Evolutionary conservation across 495 filamentous ascomycete genomes (phyloP).

Genomic region (Tuber borchii): DNA sequence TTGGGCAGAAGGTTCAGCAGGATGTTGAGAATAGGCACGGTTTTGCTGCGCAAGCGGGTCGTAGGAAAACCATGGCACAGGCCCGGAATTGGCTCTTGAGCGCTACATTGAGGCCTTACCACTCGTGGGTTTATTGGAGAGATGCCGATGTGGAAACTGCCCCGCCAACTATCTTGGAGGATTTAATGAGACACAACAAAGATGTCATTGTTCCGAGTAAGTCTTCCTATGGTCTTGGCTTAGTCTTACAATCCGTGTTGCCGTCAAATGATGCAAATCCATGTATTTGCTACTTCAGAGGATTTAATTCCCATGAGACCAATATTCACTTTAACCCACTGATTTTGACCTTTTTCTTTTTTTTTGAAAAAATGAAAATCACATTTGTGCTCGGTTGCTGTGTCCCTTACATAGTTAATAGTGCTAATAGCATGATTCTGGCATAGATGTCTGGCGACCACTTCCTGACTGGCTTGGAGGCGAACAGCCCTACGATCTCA

Average conservation of each 20-base stretch:
- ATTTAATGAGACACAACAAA: conserved; percentile 98
- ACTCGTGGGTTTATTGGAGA: conserved; percentile 99
- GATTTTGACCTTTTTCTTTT: conserved; percentile 15
- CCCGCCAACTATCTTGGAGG: conserved; percentile 90
- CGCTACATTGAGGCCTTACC: conserved; percentile 84
- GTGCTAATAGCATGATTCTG: conserved; percentile 7
- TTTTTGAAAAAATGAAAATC: neutral
- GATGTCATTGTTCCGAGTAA: conserved; percentile 97
- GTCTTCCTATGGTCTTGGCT: conserved; percentile 43
- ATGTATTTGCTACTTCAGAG: conserved; percentile 37
- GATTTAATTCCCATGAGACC: conserved; percentile 20
- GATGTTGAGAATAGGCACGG: conserved; percentile 97
- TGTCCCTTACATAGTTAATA: conserved; percentile 5
- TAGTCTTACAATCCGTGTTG: neutral
- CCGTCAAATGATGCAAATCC: conserved; percentile 32
- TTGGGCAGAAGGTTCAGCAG: conserved; percentile 95
- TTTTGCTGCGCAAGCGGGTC: conserved; percentile 88
- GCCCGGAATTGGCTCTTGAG: conserved; percentile 96
- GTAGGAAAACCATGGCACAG: conserved; percentile 96
- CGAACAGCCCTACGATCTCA: conserved; percentile 97
- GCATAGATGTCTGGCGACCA: conserved; percentile 90
- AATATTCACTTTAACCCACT: conserved; percentile 12
- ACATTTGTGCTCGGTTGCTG: neutral
- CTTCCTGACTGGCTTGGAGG: conserved; percentile 98
- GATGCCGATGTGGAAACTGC: conserved; percentile 98